A percentile compares a stretch with the other conserved stretches of the same genome.
Conservation (phyloP, 2,329 filamentous ascomycete species). For the Trichoderma oligosporum region DNA sequence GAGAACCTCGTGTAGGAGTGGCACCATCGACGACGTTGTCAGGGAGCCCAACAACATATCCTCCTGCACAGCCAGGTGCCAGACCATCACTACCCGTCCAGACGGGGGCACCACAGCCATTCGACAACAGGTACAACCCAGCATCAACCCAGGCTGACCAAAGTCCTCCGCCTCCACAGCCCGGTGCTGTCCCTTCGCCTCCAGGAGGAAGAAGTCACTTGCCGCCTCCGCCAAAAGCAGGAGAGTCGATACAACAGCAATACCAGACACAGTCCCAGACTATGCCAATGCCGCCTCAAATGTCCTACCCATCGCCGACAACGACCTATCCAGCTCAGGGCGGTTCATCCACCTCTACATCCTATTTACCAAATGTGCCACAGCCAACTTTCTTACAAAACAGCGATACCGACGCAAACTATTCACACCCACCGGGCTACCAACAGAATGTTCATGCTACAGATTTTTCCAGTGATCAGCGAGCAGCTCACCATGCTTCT, state of each 20-base stretch:
- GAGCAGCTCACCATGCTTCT: slow-evolving; percentile 37
- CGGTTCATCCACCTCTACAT: slow-evolving; percentile 44
- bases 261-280: slow-evolving; percentile 36
- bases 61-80: slow-evolving; percentile 47
- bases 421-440: slow-evolving; percentile 53
- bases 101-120: slow-evolving; percentile 38
- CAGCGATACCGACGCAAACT: slow-evolving; percentile 27
- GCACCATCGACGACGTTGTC: slow-evolving; percentile 30
- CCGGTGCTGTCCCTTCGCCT: slow-evolving; percentile 51
- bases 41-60: slow-evolving; percentile 30
- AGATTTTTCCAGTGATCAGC: slow-evolving; percentile 48
- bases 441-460: slow-evolving; percentile 53
- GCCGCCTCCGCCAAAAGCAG: slow-evolving; percentile 51
- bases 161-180: slow-evolving; percentile 53
- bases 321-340: slow-evolving; percentile 40
- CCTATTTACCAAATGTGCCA: slow-evolving; percentile 27
- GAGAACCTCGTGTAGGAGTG: slow-evolving; percentile 23
- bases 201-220: slow-evolving; percentile 32
- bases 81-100: slow-evolving; percentile 42
- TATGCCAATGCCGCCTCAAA: slow-evolving; percentile 45
- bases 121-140: slow-evolving; percentile 34
- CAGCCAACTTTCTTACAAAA: slow-evolving; percentile 28
- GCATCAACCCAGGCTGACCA: slow-evolving; percentile 40
- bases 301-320: slow-evolving; percentile 49
- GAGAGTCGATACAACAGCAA: slow-evolving; percentile 40